Evolutionary conservation across 2,329 filamentous ascomycete species (phyloP).

Genomic region (Cladophialophora exuberans): DNA sequence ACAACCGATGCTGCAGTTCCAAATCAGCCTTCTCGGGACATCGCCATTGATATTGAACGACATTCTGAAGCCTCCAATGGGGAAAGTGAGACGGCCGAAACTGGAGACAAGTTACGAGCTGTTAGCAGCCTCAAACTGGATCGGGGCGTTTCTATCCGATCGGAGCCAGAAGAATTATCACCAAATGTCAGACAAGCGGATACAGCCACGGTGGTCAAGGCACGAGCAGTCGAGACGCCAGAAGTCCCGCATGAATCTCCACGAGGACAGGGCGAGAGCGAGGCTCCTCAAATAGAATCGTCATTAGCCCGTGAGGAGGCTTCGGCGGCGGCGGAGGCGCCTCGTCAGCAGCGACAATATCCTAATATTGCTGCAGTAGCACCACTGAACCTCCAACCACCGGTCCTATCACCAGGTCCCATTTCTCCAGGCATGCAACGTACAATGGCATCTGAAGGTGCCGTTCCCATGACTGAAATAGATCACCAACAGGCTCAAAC

Average conservation of each 20-base stretch:
- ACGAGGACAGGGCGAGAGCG: not conserved
- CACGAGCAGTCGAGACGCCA: constrained; percentile 26
- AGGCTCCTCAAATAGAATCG: not conserved
- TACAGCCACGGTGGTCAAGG: constrained; percentile 35
- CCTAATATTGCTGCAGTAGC: constrained; percentile 24
- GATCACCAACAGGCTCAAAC: constrained; percentile 46
- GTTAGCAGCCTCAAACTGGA: not conserved
- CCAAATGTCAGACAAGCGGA: constrained; percentile 38
- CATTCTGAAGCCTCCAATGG: not conserved
- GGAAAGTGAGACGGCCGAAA: not conserved
- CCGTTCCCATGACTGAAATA: constrained; percentile 64
- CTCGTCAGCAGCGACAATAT: constrained; percentile 1
- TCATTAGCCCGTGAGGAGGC: not conserved
- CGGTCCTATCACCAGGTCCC: constrained; percentile 61
- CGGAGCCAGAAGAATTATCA: constrained; percentile 35
- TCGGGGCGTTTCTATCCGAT: constrained; percentile 27
- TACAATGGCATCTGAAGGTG: constrained; percentile 65
- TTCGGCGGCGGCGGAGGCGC: not conserved
- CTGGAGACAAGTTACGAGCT: not conserved
- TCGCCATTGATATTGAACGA: not conserved
- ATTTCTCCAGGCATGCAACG: constrained; percentile 65
- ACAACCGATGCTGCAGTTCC: not conserved
- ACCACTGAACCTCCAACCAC: constrained; percentile 5
- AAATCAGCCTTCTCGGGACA: not conserved
- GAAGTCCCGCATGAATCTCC: not conserved